Evolutionary conservation across 768 basidiomycete genomes (phyloP).

Genomic region (Mycena amicta): DNA sequence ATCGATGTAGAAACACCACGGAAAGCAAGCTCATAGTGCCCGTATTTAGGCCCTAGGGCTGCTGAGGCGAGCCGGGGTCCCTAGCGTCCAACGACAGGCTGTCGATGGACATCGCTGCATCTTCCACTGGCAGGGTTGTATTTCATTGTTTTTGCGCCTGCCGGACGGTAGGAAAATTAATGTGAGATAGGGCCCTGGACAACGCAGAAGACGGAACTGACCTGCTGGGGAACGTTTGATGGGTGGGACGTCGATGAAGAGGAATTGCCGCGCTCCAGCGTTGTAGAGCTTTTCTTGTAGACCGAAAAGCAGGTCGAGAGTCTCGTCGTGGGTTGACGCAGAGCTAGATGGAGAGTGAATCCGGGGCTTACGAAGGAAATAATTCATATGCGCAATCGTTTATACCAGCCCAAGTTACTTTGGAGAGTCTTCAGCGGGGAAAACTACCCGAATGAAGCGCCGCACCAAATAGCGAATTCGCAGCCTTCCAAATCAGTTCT

Average conservation of each 20-base stretch:
- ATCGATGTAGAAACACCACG: too few relatives aligned
- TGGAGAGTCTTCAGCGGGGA: not conserved
- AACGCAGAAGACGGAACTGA: too few relatives aligned
- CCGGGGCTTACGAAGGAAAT: not conserved
- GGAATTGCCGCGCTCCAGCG: constrained; percentile 54
- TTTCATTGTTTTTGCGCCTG: too few relatives aligned
- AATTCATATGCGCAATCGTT: constrained; percentile 60
- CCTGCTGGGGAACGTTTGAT: constrained; percentile 52
- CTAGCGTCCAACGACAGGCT: too few relatives aligned
- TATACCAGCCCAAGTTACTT: constrained; percentile 70
- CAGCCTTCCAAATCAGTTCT: constrained; percentile 37
- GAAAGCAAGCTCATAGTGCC: too few relatives aligned
- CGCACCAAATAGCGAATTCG: constrained; percentile 50
- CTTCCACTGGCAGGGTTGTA: too few relatives aligned
- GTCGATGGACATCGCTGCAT: too few relatives aligned
- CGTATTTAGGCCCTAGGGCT: too few relatives aligned
- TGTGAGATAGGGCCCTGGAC: too few relatives aligned
- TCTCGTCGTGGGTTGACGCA: constrained; percentile 21
- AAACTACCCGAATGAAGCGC: too few relatives aligned
- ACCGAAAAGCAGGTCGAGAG: constrained; percentile 40
- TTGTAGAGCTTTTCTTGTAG: constrained; percentile 52
- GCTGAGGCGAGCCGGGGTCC: too few relatives aligned
- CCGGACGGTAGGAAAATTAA: too few relatives aligned
- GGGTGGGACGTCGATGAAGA: constrained; percentile 64
- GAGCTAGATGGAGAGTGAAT: constrained; percentile 13